Percentiles rank a stretch among this genome's conserved stretches.
Conservation (phyloP, 2,329 filamentous ascomycete species). For the Colletotrichum somersetense region DNA sequence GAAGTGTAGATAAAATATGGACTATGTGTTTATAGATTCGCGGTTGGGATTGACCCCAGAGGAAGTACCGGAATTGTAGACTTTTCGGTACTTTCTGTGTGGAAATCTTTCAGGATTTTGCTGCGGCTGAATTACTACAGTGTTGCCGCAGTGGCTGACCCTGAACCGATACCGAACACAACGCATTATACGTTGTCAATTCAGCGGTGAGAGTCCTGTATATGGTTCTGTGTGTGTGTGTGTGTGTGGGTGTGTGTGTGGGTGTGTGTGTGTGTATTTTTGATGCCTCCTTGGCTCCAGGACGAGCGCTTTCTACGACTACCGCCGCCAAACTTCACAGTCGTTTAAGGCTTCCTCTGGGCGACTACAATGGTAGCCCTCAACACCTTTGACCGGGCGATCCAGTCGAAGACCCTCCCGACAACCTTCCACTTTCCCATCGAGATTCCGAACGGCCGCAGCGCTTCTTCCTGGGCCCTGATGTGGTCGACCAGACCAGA, state of each 20-base stretch:
- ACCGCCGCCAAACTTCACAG: background rate
- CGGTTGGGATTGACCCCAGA: fast-evolving
- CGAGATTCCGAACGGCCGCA: constrained; percentile 53
- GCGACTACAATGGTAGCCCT: constrained; percentile 54
- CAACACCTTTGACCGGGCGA: constrained; percentile 51
- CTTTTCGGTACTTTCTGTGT: background rate
- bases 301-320: background rate
- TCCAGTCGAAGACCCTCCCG: constrained; percentile 55
- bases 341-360: constrained; percentile 10
- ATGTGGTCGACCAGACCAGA: constrained; percentile 61
- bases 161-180: no score
- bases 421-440: constrained; percentile 54
- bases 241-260: no score
- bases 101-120: background rate
- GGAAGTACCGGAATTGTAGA: background rate
- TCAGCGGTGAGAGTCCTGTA: background rate
- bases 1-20: background rate
- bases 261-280: no score
- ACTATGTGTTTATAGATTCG: background rate
- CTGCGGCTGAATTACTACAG: background rate
- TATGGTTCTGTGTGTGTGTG: no score
- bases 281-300: no score
- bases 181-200: background rate
- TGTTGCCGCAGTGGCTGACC: background rate
- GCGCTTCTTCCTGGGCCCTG: constrained; percentile 49